Conservation (phyloP, 2,329 filamentous ascomycete genomes). For the Aureobasidium sp. region DNA sequence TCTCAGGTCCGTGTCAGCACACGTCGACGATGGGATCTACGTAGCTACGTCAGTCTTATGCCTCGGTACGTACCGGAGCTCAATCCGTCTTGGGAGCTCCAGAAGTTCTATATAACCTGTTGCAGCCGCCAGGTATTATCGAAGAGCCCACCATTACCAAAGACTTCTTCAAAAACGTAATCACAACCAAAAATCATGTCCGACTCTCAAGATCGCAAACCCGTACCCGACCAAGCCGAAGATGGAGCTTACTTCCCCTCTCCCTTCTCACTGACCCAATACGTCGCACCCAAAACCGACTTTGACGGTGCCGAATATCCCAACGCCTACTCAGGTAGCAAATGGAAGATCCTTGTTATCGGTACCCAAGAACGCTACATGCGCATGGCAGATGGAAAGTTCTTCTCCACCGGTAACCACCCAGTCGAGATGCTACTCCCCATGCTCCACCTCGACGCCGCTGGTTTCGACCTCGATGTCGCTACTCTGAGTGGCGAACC, state of each 20-base stretch:
- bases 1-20: not conserved
- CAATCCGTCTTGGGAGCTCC: not conserved
- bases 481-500: not conserved
- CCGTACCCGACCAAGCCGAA: not conserved
- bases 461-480: not conserved
- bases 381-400: not conserved
- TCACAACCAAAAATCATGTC: no score
- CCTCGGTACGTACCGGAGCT: not conserved
- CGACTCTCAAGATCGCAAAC: not conserved
- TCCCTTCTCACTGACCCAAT: not conserved
- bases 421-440: not conserved
- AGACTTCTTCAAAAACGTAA: no score
- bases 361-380: not conserved
- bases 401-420: conserved; percentile 2
- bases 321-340: not conserved
- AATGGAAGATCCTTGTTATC: conserved; percentile 1
- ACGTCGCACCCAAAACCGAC: not conserved
- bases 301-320: not conserved
- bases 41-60: not conserved
- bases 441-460: not conserved
- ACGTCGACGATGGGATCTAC: not conserved
- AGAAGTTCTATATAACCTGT: not conserved
- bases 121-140: not conserved
- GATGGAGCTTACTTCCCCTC: not conserved
- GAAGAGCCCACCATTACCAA: not conserved